Conservation (phyloP, 495 filamentous ascomycete genomes). For the Tuber umbilicatum region DNA sequence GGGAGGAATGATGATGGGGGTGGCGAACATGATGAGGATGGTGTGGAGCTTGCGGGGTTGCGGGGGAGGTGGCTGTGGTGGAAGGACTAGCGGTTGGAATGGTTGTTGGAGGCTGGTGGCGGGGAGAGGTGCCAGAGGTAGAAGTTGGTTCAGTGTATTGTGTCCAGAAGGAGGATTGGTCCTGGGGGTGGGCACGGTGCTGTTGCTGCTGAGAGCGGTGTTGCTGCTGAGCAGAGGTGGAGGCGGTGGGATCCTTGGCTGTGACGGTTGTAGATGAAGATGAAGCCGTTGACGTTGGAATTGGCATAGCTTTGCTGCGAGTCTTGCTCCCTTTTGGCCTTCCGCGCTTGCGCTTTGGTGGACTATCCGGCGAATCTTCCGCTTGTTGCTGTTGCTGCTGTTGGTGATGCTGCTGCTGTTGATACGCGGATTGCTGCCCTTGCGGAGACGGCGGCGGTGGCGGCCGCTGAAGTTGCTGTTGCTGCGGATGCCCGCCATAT, state of each 20-base stretch:
- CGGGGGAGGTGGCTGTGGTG: neutral
- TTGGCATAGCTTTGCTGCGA: conserved; percentile 30
- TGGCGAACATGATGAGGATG: neutral
- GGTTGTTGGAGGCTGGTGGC: neutral
- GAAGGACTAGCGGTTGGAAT: neutral
- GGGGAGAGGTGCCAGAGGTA: neutral
- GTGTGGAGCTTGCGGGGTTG: neutral
- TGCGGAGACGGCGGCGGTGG: conserved; percentile 9
- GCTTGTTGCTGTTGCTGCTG: conserved; percentile 3
- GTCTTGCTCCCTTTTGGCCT: conserved; percentile 40
- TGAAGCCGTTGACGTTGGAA: conserved; percentile 11
- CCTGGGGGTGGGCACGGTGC: conserved; percentile 2
- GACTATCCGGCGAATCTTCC: conserved; percentile 22
- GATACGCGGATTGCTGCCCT: conserved; percentile 12
- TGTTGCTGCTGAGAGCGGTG: conserved; percentile 21
- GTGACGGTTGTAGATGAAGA: neutral
- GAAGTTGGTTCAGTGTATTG: conserved; percentile 34
- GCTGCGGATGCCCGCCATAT: conserved; percentile 19
- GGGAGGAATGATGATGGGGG: neutral
- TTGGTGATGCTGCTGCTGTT: conserved; percentile 1
- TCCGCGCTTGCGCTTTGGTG: conserved; percentile 35
- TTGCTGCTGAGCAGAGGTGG: conserved; percentile 13
- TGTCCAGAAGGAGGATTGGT: conserved; percentile 38
- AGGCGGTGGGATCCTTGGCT: neutral
- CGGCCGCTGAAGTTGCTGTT: conserved; percentile 15